Percentiles rank a stretch among this genome's conserved stretches.
phyloP scores from a whole-genome alignment of 2,329 filamentous ascomycete species.

The Ophiognomonia clavigignenti-juglandacearum region DNA sequence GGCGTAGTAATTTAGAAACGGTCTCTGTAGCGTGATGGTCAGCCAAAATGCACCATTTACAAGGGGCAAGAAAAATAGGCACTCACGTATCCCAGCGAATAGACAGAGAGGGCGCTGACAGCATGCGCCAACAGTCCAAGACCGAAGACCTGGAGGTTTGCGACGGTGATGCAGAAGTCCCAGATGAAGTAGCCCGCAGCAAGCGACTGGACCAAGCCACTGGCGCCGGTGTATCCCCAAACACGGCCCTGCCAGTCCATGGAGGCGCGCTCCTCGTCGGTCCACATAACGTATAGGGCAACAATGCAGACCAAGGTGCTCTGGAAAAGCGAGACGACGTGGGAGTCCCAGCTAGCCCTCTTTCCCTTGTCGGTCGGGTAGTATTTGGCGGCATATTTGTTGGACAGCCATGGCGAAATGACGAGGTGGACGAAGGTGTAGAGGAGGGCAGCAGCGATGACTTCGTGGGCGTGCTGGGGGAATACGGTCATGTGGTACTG shows the following conservation, averaged over 20 bases:
- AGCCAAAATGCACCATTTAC: neutral
- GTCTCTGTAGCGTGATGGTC: constrained; percentile 49
- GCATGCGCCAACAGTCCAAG: constrained; percentile 75
- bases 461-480: constrained; percentile 73
- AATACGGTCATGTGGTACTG: constrained; percentile 59
- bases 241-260: constrained; percentile 66
- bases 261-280: constrained; percentile 60
- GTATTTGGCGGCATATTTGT: constrained; percentile 53
- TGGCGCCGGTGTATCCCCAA: constrained; percentile 71
- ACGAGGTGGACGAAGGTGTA: constrained; percentile 66
- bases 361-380: constrained; percentile 63
- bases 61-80: neutral
- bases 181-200: constrained; percentile 81
- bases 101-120: constrained; percentile 67
- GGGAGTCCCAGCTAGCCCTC: constrained; percentile 77
- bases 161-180: constrained; percentile 68
- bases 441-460: constrained; percentile 58
- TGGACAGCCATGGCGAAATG: constrained; percentile 64
- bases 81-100: constrained; percentile 74
- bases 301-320: constrained; percentile 65
- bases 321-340: constrained; percentile 80
- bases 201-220: constrained; percentile 69
- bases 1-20: constrained; percentile 80
- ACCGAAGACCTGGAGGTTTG: constrained; percentile 68
- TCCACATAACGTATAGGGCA: constrained; percentile 68